Conservation (phyloP, 1,284 basidiomycete species). For the Trichosporon inkin region DNA sequence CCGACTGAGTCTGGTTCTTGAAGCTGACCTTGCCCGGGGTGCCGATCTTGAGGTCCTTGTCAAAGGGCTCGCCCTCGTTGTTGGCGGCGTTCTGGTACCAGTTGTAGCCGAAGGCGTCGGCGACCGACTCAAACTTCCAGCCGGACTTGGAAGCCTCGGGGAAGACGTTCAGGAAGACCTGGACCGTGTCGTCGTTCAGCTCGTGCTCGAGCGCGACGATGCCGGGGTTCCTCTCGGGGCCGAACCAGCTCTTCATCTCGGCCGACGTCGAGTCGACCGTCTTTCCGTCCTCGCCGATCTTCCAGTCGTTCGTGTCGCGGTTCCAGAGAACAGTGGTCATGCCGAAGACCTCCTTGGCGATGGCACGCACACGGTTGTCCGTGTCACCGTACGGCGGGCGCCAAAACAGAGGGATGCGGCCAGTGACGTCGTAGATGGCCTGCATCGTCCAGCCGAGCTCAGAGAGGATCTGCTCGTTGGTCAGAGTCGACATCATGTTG, state of each 20-base stretch:
- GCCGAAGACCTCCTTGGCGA: slow-evolving; percentile 51
- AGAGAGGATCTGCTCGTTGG: slow-evolving; percentile 57
- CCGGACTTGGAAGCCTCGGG: slow-evolving; percentile 34
- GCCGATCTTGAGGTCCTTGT: slow-evolving; percentile 32
- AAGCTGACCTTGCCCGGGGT: slow-evolving; percentile 2
- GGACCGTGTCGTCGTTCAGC: slow-evolving; percentile 34
- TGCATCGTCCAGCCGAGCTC: slow-evolving; percentile 55
- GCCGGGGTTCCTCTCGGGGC: slow-evolving; percentile 34
- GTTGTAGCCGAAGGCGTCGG: slow-evolving; percentile 38
- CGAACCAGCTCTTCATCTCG: slow-evolving; percentile 29
- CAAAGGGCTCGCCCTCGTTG: slow-evolving; percentile 27
- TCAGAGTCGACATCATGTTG: slow-evolving; percentile 53
- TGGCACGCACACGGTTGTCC: slow-evolving; percentile 56
- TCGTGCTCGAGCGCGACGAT: slow-evolving; percentile 44
- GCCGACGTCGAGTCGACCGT: slow-evolving; percentile 30
- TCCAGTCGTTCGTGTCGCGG: slow-evolving; percentile 49
- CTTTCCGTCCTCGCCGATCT: slow-evolving; percentile 36
- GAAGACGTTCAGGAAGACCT: slow-evolving; percentile 38
- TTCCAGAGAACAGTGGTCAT: slow-evolving; percentile 49
- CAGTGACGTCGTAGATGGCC: slow-evolving; percentile 46
- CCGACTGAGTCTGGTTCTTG: neutral
- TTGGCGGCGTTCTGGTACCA: slow-evolving; percentile 44
- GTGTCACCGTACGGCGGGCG: slow-evolving; percentile 52
- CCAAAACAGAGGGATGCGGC: slow-evolving; percentile 48
- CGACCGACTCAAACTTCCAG: slow-evolving; percentile 41